A percentile compares a stretch with the other conserved stretches of the same genome.
Evolutionary conservation across 1,139 yeast genomes (phyloP).

Genomic region (Pneumocystis canis): DNA sequence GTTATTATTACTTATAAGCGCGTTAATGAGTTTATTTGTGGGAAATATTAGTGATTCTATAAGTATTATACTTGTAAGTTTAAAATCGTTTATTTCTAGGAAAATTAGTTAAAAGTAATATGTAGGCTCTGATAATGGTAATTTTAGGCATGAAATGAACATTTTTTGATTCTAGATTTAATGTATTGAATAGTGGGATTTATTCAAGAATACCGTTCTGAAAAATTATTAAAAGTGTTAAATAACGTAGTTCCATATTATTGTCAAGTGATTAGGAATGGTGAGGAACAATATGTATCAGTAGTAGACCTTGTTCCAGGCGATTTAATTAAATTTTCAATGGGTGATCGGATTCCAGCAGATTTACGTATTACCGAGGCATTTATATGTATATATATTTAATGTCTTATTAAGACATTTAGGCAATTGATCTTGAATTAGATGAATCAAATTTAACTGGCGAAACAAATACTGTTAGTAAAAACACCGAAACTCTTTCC

Average conservation of each 20-base stretch:
- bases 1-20: constrained; percentile 72
- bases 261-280: constrained; percentile 74
- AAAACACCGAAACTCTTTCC: constrained; percentile 33
- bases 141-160: background rate
- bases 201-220: constrained; percentile 89
- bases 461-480: constrained; percentile 73
- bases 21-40: constrained; percentile 69
- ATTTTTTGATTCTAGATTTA: background rate
- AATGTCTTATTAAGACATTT: background rate
- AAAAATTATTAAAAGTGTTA: constrained; percentile 79
- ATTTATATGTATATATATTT: background rate
- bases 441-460: constrained; percentile 94
- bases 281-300: constrained; percentile 52
- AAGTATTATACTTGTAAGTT: constrained; percentile 24
- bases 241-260: constrained; percentile 87
- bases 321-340: constrained; percentile 70
- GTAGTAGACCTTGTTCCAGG: constrained; percentile 89
- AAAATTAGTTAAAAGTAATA: background rate
- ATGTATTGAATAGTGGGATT: constrained; percentile 48
- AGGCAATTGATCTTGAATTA: constrained; percentile 56
- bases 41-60: constrained; percentile 89
- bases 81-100: background rate
- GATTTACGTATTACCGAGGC: constrained; percentile 62
- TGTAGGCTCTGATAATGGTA: background rate
- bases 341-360: constrained; percentile 93